Percentiles rank a stretch among this genome's conserved stretches.
These are phyloP conservation scores for Debaryomyces sp. DNA, from an alignment of 1,139 yeast species.

Conservation along the genomic window DNA sequence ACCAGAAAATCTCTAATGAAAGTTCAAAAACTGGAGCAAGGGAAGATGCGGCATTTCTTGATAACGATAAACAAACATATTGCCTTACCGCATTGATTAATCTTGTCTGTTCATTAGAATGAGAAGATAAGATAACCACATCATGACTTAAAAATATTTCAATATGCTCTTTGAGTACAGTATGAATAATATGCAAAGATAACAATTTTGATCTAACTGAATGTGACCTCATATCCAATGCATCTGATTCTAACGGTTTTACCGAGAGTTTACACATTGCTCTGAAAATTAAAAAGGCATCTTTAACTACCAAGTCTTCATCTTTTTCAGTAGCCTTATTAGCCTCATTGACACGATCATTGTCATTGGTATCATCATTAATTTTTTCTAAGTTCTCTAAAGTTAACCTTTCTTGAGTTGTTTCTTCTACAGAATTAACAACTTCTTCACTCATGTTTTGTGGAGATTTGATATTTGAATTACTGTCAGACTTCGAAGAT, in stretches of 20 bases:
- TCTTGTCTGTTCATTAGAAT: conserved; percentile 58
- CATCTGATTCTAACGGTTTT: conserved; percentile 71
- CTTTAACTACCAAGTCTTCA: conserved; percentile 75
- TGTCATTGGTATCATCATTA: conserved; percentile 53
- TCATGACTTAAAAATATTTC: conserved; percentile 73
- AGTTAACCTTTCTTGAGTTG: conserved; percentile 47
- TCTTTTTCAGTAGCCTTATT: conserved; percentile 48
- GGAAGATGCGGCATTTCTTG: conserved; percentile 92
- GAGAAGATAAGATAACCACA: conserved; percentile 59
- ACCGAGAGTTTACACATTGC: conserved; percentile 94
- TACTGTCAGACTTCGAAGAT: conserved; percentile 21
- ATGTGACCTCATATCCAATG: conserved; percentile 84
- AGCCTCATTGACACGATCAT: conserved; percentile 54
- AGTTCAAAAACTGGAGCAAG: conserved; percentile 91
- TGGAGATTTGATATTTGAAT: conserved; percentile 23
- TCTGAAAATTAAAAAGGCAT: conserved; percentile 89
- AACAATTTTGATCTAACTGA: conserved; percentile 88
- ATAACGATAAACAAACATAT: conserved; percentile 77
- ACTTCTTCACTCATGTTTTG: conserved; percentile 23
- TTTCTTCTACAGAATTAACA: conserved; percentile 17
- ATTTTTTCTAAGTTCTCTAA: conserved; percentile 58
- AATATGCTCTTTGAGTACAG: conserved; percentile 82
- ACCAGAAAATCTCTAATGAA: conserved; percentile 91
- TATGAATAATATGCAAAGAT: conserved; percentile 85
- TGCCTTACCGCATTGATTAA: conserved; percentile 83